These are phyloP conservation scores for Leccinum subrobustum DNA, from an alignment of 1,284 basidiomycete species.

Conservation along the genomic window DNA sequence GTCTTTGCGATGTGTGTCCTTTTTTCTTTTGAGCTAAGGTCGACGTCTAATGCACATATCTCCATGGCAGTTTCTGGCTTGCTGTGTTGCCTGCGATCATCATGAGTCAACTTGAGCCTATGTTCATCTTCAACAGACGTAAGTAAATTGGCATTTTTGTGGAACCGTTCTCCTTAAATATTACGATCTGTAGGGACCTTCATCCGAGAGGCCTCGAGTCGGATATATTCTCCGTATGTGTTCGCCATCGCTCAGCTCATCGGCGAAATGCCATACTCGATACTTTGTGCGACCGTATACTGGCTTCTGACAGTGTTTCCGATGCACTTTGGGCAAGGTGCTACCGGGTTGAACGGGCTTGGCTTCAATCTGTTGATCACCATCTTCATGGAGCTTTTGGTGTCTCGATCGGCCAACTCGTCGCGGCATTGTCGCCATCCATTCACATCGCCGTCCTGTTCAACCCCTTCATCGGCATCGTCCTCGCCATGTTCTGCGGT, in stretches of 20 bases:
- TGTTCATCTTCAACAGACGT: conserved; percentile 83
- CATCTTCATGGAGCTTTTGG: conserved; percentile 72
- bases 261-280: conserved; percentile 80
- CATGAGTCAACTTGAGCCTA: conserved; percentile 80
- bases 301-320: conserved; percentile 80
- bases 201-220: conserved; percentile 72
- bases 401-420: conserved; percentile 72
- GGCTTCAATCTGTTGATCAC: conserved; percentile 76
- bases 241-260: conserved; percentile 83
- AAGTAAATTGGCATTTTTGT: conserved; percentile 19
- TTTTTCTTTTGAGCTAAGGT: background rate
- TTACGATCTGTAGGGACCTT: conserved; percentile 43
- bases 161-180: background rate
- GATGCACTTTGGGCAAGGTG: conserved; percentile 69
- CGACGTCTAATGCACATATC: conserved; percentile 1
- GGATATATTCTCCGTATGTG: conserved; percentile 77
- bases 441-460: conserved; percentile 78
- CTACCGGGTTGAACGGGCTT: conserved; percentile 58
- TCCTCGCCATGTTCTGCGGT: conserved; percentile 79
- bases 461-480: conserved; percentile 75
- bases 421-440: conserved; percentile 76
- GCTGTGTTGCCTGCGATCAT: conserved; percentile 73
- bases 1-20: conserved; percentile 70
- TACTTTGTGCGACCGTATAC: conserved; percentile 72
- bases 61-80: conserved; percentile 57